A percentile compares a stretch with the other conserved stretches of the same genome.
Evolutionary conservation across 345 rosid species (phyloP).

Genomic region (Angophora floribunda): DNA sequence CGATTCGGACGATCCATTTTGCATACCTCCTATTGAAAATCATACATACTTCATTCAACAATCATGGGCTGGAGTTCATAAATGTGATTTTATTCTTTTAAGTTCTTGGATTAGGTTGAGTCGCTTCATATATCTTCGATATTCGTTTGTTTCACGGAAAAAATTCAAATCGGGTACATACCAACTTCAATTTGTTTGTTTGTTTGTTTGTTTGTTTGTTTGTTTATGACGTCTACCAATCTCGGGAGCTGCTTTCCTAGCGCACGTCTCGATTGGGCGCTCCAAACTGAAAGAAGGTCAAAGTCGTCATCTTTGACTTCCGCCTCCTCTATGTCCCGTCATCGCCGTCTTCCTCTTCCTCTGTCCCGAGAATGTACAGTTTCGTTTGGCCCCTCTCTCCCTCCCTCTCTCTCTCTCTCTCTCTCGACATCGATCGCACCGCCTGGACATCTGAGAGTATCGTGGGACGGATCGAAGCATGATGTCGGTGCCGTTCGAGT

Average conservation of each 20-base stretch:
- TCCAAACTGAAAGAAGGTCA: neutral
- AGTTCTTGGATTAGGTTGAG: neutral
- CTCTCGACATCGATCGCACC: neutral
- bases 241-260: neutral
- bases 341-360: neutral
- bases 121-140: too few relatives aligned
- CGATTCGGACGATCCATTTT: too few relatives aligned
- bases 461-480: neutral
- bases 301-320: neutral
- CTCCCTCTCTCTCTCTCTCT: too few relatives aligned
- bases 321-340: neutral
- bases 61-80: too few relatives aligned
- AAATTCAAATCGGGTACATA: too few relatives aligned
- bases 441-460: neutral
- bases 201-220: too few relatives aligned
- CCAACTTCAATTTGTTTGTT: too few relatives aligned
- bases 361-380: neutral
- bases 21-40: too few relatives aligned
- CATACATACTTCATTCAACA: too few relatives aligned
- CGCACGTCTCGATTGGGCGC: neutral
- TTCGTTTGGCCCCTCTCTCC: neutral
- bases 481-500: neutral
- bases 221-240: neutral
- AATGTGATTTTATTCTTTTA: neutral
- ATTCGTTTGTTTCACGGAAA: too few relatives aligned